Percentiles rank a stretch among this genome's conserved stretches.
Conservation (phyloP, 2,329 filamentous ascomycete genomes). For the Colletotrichum tropicale region DNA sequence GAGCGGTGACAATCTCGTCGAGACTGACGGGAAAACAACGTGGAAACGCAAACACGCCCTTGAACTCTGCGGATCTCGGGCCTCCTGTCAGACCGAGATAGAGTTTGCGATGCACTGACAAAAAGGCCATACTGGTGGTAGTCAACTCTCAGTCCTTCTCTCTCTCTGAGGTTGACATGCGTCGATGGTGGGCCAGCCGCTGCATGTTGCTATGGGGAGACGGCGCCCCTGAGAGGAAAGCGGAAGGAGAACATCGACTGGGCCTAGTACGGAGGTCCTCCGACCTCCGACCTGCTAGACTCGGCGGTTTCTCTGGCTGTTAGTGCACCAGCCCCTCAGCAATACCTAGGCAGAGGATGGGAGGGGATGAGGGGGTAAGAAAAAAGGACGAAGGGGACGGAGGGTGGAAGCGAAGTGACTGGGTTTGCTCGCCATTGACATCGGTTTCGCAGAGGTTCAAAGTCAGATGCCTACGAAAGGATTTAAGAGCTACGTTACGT, state of each 20-base stretch:
- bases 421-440: background rate
- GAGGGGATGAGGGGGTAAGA: background rate
- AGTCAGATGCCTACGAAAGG: background rate
- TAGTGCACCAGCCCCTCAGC: constrained; percentile 15
- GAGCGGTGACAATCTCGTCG: background rate
- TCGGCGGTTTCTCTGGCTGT: constrained; percentile 8
- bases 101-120: constrained; percentile 18
- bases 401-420: background rate
- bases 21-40: background rate
- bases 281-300: constrained; percentile 17
- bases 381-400: background rate
- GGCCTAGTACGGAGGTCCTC: constrained; percentile 20
- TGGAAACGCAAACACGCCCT: background rate
- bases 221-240: constrained; percentile 10
- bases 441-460: background rate
- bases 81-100: constrained; percentile 16
- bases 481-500: background rate
- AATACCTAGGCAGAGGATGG: background rate
- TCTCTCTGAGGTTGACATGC: background rate
- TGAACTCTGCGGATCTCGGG: background rate
- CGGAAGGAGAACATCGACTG: constrained; percentile 12
- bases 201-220: background rate
- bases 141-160: background rate
- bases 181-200: background rate
- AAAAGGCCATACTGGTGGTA: background rate